Evolutionary conservation across 148 eudicot genomes (phyloP), one percentile per base, ranked within the genome.

Genomic region (Cornus controversa): DNA sequence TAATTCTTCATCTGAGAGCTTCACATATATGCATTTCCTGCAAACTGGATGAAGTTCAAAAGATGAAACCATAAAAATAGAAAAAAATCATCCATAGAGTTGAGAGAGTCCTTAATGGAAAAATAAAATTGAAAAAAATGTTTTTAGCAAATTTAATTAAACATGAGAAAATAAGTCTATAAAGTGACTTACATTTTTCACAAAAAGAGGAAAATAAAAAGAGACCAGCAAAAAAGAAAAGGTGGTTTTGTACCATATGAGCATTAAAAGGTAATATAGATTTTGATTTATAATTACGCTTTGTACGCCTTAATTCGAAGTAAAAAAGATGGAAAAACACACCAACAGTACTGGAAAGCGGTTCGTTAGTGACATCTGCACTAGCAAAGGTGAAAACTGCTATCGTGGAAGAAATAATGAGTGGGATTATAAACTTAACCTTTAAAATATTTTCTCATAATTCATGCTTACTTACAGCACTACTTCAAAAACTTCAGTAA

Each of bases 21-120:
- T 94, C 71, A 87, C 84, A 70, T 87, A 85, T 78, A 94, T 94
- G 83, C 98, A 94, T 75, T 87, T 92, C 88, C 95, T 92, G 89
- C 98, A 94, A 84, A 94, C 98, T 94, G 87, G 45, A 77, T 29
- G 67, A 73, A 40, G 57, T 76, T 50, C 71, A 70, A 76, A n/a
- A 67, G 54, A 3, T 45, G 25, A 16, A 9, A 75, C 6, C 24
- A 50, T 36, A 23, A 34, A 24, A 42, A 15, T 14, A n/a, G n/a
- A n/a, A n/a, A 31, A 31, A 31, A 31, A 31, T 22, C 15, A 31
- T 6, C 26, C 28, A 57, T 13, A n/a, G 27, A 20, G 45, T 66
- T 27, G 37, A 66, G 31, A 66, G 34, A 28, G 28, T 31, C 13
- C 8, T 40, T 40, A 26, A 13, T 65, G 37, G 31, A 67, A 67